Percentiles rank a stretch among this genome's conserved stretches.
Evolutionary conservation across 1,284 basidiomycete genomes (phyloP).

Genomic region (Trichosporon faecale): DNA sequence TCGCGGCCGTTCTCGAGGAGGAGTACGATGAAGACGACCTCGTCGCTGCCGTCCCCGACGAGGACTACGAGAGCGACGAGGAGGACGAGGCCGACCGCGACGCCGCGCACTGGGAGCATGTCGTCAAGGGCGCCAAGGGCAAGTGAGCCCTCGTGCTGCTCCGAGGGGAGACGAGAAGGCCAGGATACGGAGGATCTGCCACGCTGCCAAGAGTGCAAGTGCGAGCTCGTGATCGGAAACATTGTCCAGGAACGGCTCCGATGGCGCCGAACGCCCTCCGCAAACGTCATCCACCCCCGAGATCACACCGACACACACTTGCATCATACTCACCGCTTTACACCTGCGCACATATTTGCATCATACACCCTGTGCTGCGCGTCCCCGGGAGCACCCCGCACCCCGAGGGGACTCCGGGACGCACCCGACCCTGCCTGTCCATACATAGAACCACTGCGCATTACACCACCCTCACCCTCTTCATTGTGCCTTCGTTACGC

Average conservation of each 20-base stretch:
- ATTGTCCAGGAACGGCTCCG: background rate
- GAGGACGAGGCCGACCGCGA: background rate
- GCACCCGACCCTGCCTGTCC: too few species aligned
- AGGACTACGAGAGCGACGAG: background rate
- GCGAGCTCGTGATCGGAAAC: background rate
- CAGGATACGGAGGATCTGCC: background rate
- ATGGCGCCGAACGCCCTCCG: background rate
- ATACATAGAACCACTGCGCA: background rate
- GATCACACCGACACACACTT: too few species aligned
- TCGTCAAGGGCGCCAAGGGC: background rate
- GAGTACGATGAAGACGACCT: slow-evolving; percentile 2
- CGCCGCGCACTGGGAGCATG: background rate
- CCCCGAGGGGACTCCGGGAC: too few species aligned
- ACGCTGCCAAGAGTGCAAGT: too few species aligned
- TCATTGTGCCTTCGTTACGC: background rate
- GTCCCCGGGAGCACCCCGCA: background rate
- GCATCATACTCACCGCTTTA: too few species aligned
- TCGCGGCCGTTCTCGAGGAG: background rate
- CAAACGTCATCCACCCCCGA: too few species aligned
- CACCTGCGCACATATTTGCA: background rate
- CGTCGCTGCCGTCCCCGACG: background rate
- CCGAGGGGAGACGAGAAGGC: too few species aligned
- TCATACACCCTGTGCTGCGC: background rate
- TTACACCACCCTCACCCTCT: background rate
- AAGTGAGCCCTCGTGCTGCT: background rate